Percentiles rank a stretch among this genome's conserved stretches.
Evolutionary conservation across 2,329 filamentous ascomycete genomes (phyloP).

Genomic region (Ascochyta lentis): DNA sequence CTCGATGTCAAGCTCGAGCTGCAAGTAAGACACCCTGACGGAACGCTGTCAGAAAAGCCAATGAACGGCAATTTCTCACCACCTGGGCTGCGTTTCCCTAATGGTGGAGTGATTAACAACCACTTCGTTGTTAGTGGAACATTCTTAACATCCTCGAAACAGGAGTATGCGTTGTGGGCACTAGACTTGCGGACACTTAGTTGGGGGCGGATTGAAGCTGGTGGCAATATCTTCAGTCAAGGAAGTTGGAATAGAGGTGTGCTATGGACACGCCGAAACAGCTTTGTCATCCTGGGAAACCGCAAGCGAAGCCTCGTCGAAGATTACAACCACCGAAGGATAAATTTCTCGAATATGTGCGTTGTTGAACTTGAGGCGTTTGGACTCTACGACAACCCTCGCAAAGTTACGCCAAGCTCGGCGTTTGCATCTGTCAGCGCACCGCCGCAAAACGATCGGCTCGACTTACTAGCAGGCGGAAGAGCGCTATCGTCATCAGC

Average conservation of each 20-base stretch:
- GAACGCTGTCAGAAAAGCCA: constrained; percentile 80
- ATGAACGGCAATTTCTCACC: constrained; percentile 90
- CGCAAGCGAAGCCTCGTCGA: constrained; percentile 92
- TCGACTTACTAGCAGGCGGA: constrained; percentile 71
- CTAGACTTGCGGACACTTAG: constrained; percentile 85
- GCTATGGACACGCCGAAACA: constrained; percentile 90
- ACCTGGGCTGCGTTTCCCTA: constrained; percentile 91
- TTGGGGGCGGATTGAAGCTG: constrained; percentile 96
- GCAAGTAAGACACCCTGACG: constrained; percentile 85
- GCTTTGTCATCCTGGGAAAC: constrained; percentile 94
- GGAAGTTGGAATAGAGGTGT: constrained; percentile 98
- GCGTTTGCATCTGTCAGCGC: constrained; percentile 85
- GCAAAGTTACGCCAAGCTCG: constrained; percentile 77
- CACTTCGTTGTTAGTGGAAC: constrained; percentile 98
- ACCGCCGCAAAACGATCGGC: constrained; percentile 62
- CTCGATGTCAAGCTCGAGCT: constrained; percentile 95
- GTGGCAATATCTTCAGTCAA: constrained; percentile 88
- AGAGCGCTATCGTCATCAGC: constrained; percentile 78
- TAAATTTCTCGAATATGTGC: constrained; percentile 97
- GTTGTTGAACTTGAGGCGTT: constrained; percentile 97
- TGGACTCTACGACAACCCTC: constrained; percentile 94
- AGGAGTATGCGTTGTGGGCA: constrained; percentile 97
- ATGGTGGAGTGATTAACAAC: constrained; percentile 92
- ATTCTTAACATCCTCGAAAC: constrained; percentile 95
- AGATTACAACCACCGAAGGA: constrained; percentile 96